phyloP scores from a whole-genome alignment of 2,329 filamentous ascomycete species.

The Hypomyces perniciosus region DNA sequence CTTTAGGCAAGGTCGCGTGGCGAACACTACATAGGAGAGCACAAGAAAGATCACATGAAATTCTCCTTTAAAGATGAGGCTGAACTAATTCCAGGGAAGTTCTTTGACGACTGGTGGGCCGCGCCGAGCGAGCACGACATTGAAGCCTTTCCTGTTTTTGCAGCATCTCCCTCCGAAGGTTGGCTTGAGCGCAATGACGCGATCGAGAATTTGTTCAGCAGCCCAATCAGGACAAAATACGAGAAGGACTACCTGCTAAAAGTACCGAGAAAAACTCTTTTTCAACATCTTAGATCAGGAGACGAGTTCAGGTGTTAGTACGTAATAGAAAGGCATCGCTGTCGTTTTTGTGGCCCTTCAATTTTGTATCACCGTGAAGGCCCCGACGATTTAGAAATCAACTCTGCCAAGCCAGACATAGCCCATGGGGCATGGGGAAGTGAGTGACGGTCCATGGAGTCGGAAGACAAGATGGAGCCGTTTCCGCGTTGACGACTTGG shows the following conservation, averaged over 20 bases:
- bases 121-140: constrained; percentile 11
- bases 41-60: no score
- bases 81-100: no score
- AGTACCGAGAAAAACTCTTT: neutral
- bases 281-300: neutral
- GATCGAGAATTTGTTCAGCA: constrained; percentile 17
- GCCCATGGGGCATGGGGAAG: neutral
- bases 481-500: no score
- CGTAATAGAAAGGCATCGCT: no score
- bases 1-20: no score
- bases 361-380: neutral
- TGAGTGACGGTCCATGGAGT: no score
- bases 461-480: no score
- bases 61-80: no score
- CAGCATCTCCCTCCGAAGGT: neutral
- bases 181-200: constrained; percentile 20
- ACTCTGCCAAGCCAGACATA: neutral
- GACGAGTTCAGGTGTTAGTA: neutral
- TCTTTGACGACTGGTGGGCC: neutral
- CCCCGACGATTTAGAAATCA: neutral
- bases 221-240: neutral
- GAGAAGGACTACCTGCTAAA: neutral
- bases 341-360: no score
- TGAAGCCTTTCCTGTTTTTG: constrained; percentile 11
- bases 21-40: no score